Conservation (phyloP, 192 early-diverging fungal species). For the Backusella tuberculispora region DNA sequence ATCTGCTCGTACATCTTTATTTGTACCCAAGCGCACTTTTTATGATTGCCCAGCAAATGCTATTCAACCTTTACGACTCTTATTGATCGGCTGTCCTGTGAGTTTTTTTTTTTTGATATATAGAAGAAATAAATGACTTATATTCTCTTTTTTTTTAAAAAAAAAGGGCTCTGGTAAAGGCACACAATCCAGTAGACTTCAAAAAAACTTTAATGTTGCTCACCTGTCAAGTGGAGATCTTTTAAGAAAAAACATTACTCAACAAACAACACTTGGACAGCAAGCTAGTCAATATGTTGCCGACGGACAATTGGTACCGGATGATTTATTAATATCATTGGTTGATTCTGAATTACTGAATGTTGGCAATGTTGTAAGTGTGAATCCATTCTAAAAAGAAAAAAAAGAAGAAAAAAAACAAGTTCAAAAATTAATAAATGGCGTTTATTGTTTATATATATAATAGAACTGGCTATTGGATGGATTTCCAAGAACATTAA, state of each 20-base stretch:
- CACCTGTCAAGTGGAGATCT: slow-evolving; percentile 89
- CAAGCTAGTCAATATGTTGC: slow-evolving; percentile 58
- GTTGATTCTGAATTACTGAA: slow-evolving; percentile 63
- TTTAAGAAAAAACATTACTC: slow-evolving; percentile 80
- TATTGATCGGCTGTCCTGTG: slow-evolving; percentile 79
- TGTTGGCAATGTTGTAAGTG: slow-evolving; percentile 47
- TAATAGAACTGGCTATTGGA: slow-evolving; percentile 79
- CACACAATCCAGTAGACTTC: slow-evolving; percentile 83
- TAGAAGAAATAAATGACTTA: background rate
- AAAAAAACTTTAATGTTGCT: slow-evolving; percentile 65
- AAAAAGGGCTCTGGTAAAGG: slow-evolving; percentile 83
- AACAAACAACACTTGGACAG: slow-evolving; percentile 63
- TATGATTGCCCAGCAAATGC: slow-evolving; percentile 37
- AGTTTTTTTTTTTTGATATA: slow-evolving; percentile 37
- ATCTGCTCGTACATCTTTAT: slow-evolving; percentile 8
- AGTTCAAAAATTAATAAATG: background rate
- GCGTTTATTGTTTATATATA: slow-evolving; percentile 15
- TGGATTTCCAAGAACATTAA: slow-evolving; percentile 88
- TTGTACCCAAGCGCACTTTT: slow-evolving; percentile 20
- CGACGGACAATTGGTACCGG: slow-evolving; percentile 67
- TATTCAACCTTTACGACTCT: slow-evolving; percentile 60
- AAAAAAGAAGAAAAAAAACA: background rate
- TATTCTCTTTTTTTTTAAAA: slow-evolving; percentile 14
- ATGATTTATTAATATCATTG: slow-evolving; percentile 69
- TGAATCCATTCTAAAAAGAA: slow-evolving; percentile 15